Percentiles rank a stretch among this genome's conserved stretches.
Conservation (phyloP, 306 rosid species). For the Vigna hirtella region DNA sequence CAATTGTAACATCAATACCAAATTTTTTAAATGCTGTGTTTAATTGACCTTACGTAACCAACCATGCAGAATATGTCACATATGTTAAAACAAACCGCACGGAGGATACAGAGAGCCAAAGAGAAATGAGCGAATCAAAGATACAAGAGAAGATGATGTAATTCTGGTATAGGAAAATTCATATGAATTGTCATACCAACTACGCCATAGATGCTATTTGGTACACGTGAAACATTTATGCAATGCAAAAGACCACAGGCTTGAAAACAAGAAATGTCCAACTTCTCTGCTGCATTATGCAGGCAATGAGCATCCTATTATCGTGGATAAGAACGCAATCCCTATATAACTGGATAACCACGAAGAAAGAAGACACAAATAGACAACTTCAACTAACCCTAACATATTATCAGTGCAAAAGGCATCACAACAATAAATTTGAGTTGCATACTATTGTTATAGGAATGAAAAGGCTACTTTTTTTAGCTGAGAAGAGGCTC, state of each 20-base stretch:
- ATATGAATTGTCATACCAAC: conserved; percentile 19
- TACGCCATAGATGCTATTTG: neutral
- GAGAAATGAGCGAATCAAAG: conserved; percentile 6
- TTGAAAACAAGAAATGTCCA: neutral
- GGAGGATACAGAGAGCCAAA: neutral
- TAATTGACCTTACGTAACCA: neutral
- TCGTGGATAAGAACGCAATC: conserved; percentile 25
- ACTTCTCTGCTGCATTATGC: neutral
- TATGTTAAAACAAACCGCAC: conserved; percentile 24
- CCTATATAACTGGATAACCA: conserved; percentile 6
- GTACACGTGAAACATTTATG: neutral
- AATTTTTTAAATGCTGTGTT: neutral
- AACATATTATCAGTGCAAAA: neutral
- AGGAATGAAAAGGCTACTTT: no score
- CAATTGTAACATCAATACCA: neutral
- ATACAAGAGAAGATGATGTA: conserved; percentile 8
- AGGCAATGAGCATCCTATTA: neutral
- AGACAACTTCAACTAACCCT: neutral
- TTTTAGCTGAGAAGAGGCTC: no score
- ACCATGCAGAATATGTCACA: conserved; percentile 25
- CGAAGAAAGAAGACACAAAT: neutral
- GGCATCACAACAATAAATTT: neutral
- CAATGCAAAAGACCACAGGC: neutral
- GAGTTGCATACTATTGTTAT: no score
- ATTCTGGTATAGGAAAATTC: neutral